Percentiles rank a stretch among this genome's conserved stretches.
phyloP scores from a whole-genome alignment of 768 basidiomycete species.

The Lepiota brunneoincarnata region DNA sequence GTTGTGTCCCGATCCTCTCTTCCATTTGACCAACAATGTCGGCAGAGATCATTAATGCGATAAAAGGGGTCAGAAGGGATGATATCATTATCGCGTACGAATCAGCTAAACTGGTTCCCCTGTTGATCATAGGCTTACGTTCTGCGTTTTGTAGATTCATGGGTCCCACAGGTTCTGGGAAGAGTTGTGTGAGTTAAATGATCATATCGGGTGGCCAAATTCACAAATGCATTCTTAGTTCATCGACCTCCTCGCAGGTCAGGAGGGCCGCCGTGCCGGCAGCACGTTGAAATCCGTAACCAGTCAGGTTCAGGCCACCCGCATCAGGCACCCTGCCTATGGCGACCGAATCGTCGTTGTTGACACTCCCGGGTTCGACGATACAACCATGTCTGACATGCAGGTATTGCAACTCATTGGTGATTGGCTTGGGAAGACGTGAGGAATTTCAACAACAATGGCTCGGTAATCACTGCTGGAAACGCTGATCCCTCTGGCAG shows the following conservation, averaged over 20 bases:
- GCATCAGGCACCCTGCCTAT: slow-evolving; percentile 18
- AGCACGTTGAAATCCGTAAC: slow-evolving; percentile 35
- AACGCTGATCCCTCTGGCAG: slow-evolving; percentile 12
- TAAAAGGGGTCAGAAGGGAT: slow-evolving; percentile 11
- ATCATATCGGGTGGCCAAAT: neutral
- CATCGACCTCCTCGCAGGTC: slow-evolving; percentile 19
- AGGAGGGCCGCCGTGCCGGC: slow-evolving; percentile 13
- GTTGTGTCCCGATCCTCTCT: neutral
- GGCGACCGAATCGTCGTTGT: slow-evolving; percentile 28
- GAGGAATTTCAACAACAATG: neutral
- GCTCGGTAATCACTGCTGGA: neutral
- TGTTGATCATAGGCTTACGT: neutral
- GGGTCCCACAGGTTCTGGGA: slow-evolving; percentile 27
- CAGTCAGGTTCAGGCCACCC: slow-evolving; percentile 27
- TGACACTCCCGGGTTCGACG: slow-evolving; percentile 35
- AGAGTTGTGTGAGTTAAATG: slow-evolving; percentile 23
- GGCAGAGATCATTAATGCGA: neutral
- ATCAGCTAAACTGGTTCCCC: neutral
- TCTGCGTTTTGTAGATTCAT: slow-evolving; percentile 22
- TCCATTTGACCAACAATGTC: neutral
- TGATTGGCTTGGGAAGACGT: slow-evolving; percentile 24
- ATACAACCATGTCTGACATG: slow-evolving; percentile 30
- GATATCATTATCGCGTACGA: slow-evolving; percentile 25
- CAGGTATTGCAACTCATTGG: slow-evolving; percentile 36
- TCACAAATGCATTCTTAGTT: slow-evolving; percentile 16